phyloP scores from a whole-genome alignment of 73 alveolate species.

The Paraurostyla sp. region DNA sequence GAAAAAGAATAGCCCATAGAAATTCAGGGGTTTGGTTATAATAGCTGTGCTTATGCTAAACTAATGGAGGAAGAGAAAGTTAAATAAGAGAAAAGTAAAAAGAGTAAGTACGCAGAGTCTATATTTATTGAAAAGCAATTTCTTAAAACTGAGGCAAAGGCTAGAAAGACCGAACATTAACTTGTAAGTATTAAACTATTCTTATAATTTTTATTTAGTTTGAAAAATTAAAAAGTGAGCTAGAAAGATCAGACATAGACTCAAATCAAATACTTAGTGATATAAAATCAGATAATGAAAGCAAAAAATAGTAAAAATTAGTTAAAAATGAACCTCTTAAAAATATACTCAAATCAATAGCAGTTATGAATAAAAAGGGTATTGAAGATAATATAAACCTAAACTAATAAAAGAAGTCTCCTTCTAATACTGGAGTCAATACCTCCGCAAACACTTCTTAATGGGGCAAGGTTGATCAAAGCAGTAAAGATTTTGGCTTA shows the following conservation, averaged over 20 bases:
- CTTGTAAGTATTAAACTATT: not conserved
- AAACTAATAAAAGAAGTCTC: too few species aligned
- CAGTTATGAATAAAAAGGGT: not conserved
- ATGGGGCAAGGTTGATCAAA: too few species aligned
- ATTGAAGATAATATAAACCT: not conserved
- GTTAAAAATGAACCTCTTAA: not conserved
- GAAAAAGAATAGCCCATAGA: slow-evolving; percentile 13
- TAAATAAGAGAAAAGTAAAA: not conserved
- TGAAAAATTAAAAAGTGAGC: slow-evolving; percentile 9
- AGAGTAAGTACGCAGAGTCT: not conserved
- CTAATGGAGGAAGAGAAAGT: slow-evolving; percentile 10
- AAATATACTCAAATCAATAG: slow-evolving; percentile 18
- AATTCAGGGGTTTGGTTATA: slow-evolving; percentile 38
- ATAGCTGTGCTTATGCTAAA: slow-evolving; percentile 42
- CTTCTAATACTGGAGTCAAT: too few species aligned
- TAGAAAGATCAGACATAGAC: slow-evolving; percentile 6
- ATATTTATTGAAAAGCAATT: slow-evolving; percentile 8
- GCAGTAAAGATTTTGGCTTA: not conserved
- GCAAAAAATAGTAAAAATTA: not conserved
- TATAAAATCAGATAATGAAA: not conserved
- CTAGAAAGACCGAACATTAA: not conserved
- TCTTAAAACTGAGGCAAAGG: not conserved
- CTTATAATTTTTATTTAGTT: not conserved
- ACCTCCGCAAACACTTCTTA: too few species aligned
- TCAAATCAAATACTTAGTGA: not conserved